A percentile compares a stretch with the other conserved stretches of the same genome.
Evolutionary conservation across 1,139 yeast species (phyloP).

Genomic region (Taphrina confusa): DNA sequence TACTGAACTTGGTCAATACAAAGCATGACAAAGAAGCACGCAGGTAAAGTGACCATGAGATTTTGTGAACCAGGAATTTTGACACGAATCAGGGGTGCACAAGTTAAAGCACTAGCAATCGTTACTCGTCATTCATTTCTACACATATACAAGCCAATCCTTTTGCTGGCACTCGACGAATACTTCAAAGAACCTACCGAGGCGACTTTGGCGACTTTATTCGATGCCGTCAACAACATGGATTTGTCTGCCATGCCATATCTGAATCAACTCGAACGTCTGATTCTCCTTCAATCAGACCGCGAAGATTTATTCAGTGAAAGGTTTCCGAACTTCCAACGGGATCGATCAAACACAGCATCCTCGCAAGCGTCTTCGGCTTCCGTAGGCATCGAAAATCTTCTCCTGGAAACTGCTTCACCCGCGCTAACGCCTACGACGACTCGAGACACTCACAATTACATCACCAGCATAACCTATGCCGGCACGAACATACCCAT

Average conservation of each 20-base stretch:
- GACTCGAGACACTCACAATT: constrained; percentile 22
- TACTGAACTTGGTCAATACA: constrained; percentile 61
- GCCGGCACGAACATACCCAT: constrained; percentile 37
- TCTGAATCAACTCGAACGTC: constrained; percentile 44
- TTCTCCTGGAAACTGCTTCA: constrained; percentile 5
- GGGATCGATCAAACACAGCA: constrained; percentile 9
- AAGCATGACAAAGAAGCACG: constrained; percentile 51
- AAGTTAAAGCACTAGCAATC: constrained; percentile 59
- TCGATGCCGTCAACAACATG: constrained; percentile 49
- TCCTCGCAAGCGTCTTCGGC: constrained; percentile 15
- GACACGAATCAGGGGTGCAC: constrained; percentile 52
- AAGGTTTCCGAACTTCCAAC: constrained; percentile 41
- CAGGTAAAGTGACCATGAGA: constrained; percentile 1
- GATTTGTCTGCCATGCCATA: constrained; percentile 45
- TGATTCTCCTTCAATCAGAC: constrained; percentile 44
- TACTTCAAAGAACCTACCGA: constrained; percentile 45
- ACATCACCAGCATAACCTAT: constrained; percentile 8
- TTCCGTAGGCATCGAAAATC: constrained; percentile 7
- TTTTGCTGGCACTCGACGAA: constrained; percentile 58
- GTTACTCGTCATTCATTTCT: constrained; percentile 56
- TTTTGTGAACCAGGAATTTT: constrained; percentile 40
- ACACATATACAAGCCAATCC: constrained; percentile 60
- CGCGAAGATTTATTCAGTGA: constrained; percentile 45
- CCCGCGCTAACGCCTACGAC: constrained; percentile 13
- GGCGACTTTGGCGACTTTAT: constrained; percentile 46